Evolutionary conservation across 129 eudicot species (phyloP).

Genomic region (Helichrysum umbraculigerum): DNA sequence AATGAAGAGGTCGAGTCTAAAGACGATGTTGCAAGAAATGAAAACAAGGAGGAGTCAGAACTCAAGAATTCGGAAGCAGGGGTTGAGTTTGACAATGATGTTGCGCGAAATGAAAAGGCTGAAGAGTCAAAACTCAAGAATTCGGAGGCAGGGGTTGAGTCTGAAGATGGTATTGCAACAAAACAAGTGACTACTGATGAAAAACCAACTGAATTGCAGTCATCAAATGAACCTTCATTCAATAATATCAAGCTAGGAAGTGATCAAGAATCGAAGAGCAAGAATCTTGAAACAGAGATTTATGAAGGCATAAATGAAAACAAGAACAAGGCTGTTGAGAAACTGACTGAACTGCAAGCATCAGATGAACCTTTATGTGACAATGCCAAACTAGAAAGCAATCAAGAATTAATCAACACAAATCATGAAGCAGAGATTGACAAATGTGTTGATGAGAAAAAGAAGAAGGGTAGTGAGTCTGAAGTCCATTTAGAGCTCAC

Average conservation of each 20-base stretch:
- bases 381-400: conserved; percentile 8
- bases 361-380: neutral
- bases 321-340: neutral
- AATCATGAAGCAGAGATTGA: neutral
- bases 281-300: neutral
- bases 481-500: conserved; percentile 25
- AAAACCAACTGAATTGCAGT: neutral
- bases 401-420: neutral
- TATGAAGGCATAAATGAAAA: conserved; percentile 7
- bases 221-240: neutral
- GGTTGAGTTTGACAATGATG: neutral
- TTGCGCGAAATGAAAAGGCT: neutral
- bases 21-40: conserved; percentile 1
- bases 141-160: neutral
- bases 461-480: conserved; percentile 6
- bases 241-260: conserved; percentile 4
- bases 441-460: conserved; percentile 9
- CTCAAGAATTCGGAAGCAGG: neutral
- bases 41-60: conserved; percentile 11
- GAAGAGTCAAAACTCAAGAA: conserved; percentile 7
- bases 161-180: neutral
- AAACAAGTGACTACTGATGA: neutral
- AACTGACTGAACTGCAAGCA: conserved; percentile 9
- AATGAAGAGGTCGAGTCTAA: conserved; percentile 19
- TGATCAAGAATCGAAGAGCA: neutral